Base-by-base conservation (phyloP, 2,329 filamentous ascomycete genomes). In the Penicillium sumatraense region DNA sequence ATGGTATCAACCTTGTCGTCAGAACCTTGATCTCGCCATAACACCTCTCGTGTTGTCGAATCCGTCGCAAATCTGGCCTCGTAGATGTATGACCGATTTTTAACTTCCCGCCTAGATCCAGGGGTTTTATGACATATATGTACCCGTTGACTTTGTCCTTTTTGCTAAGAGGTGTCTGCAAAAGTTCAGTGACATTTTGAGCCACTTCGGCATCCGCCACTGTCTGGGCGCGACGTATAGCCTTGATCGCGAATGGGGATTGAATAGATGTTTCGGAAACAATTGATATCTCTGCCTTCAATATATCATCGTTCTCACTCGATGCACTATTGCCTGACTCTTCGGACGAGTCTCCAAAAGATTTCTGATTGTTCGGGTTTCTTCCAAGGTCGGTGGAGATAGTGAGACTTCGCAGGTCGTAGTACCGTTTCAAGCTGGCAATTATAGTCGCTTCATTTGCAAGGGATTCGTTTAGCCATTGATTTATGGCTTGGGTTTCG, bases 41-140 rank as follows among this genome's bases (percentile, higher is more conserved):
- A 10, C 50, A 53, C 14, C 3, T 3, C 6, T 42, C 24, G 42
- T 53, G 50, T 9, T n/a, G 14, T 18, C 7, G 2, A 14, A 53
- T 10, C 11, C 50, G 42, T 16, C 14, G 4, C 3, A 41, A 7
- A 8, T 31, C 3, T 13, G 50, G 33, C n/a, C 11, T 13, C n/a
- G 40, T 3, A 24, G 18, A 1, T 10, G 50, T 47, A 24, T 26
- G 21, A 21, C 50, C 50, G 33, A 53, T 31, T 26, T 53, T 53
- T 3, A 53, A 33, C 9, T 21, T 53, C 42, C 42, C 50, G 2
- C 33, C 24, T 10, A 41, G 11, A 3, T 14, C 14, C 4, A 20
- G 24, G n/a, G 35, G 35, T 13, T n/a, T 18, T 31, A 53, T 21
- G 13, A 42, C 10, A 26, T 53, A 53, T 26, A 53, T 48, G 13